Conservation (phyloP, 148 eudicot genomes). For the Rhododendron mucronatum region DNA sequence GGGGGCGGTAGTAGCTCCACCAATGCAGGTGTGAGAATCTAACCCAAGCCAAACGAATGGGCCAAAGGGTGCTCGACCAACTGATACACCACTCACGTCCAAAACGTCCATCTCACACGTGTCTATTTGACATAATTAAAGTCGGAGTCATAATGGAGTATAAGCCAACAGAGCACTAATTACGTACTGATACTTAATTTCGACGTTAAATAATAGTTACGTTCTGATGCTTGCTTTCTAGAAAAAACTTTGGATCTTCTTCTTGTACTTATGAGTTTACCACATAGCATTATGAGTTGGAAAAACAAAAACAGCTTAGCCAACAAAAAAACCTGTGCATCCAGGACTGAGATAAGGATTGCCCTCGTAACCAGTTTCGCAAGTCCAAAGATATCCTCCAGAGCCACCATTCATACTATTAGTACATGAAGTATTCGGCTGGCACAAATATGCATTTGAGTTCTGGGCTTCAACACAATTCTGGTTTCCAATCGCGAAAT, state of each 20-base stretch:
- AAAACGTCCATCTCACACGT: not conserved
- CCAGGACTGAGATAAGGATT: conserved; percentile 26
- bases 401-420: conserved; percentile 1
- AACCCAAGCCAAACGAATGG: no score
- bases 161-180: not conserved
- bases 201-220: no score
- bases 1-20: no score
- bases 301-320: not conserved
- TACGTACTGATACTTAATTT: no score
- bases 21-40: no score
- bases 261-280: not conserved
- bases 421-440: conserved; percentile 14
- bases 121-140: not conserved
- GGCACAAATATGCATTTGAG: conserved; percentile 4
- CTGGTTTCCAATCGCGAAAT: conserved; percentile 30
- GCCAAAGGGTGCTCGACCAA: no score
- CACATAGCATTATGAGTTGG: not conserved
- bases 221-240: no score
- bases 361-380: conserved; percentile 19
- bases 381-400: conserved; percentile 30
- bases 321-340: conserved; percentile 13
- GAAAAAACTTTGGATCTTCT: not conserved
- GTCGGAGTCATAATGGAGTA: not conserved
- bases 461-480: conserved; percentile 23
- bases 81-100: no score